Percentiles rank a stretch among this genome's conserved stretches.
These are phyloP conservation scores for Phytophthora pistaciae DNA, from an alignment of 352 stramenopile genomes.

Conservation along the genomic window DNA sequence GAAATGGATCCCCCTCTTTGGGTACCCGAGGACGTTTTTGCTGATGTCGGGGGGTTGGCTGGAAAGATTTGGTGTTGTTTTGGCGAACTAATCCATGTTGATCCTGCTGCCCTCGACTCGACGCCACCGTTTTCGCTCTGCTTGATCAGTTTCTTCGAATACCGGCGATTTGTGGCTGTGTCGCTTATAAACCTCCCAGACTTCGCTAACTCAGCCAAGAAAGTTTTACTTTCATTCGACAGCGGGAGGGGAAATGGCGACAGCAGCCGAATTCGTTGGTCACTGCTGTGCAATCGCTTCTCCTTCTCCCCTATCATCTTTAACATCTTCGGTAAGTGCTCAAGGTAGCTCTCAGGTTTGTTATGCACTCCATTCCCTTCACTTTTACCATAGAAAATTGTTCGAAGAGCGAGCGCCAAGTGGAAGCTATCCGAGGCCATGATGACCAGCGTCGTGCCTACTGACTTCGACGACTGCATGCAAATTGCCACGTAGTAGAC, in stretches of 20 bases:
- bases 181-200: neutral
- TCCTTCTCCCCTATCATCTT: neutral
- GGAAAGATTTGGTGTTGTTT: slow-evolving; percentile 9
- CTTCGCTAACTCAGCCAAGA: neutral
- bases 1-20: neutral
- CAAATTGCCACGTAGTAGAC: slow-evolving; percentile 33
- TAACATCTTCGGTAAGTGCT: neutral
- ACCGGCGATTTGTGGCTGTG: neutral
- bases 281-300: neutral
- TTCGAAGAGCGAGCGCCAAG: slow-evolving; percentile 8
- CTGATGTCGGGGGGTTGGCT: neutral
- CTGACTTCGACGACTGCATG: slow-evolving; percentile 29
- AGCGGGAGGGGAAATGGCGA: slow-evolving; percentile 12
- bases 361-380: neutral
- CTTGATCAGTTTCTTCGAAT: neutral
- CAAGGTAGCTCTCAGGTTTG: neutral
- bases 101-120: neutral
- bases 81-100: neutral
- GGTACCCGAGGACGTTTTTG: too few species aligned
- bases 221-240: slow-evolving; percentile 3
- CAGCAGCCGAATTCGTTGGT: slow-evolving; percentile 10
- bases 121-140: neutral
- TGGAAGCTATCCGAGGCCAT: slow-evolving; percentile 8
- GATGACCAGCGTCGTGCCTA: slow-evolving; percentile 7
- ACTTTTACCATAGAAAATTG: neutral